A percentile compares a stretch with the other conserved stretches of the same genome.
These are phyloP conservation scores for Kwoniella dejecticola DNA, from an alignment of 768 basidiomycete genomes.

Conservation along the genomic window DNA sequence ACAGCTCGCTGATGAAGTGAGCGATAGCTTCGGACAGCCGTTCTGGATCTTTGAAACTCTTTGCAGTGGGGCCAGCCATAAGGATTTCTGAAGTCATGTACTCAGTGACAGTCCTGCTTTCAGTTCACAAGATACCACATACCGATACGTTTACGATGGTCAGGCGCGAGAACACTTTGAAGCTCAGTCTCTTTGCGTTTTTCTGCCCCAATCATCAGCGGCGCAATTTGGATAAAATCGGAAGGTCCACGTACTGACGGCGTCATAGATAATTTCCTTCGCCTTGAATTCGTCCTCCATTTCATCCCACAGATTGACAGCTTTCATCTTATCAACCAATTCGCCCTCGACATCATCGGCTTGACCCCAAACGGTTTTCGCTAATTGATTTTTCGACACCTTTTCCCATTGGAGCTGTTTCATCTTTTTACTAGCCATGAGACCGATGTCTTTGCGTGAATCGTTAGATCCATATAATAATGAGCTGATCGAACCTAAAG, in stretches of 20 bases:
- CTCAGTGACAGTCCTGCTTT: background rate
- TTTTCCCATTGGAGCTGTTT: conserved; percentile 99
- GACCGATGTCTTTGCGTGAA: conserved; percentile 76
- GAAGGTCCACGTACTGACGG: conserved; percentile 66
- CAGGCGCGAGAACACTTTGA: conserved; percentile 84
- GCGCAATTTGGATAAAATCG: background rate
- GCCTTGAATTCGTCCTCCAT: conserved; percentile 99
- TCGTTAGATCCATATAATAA: conserved; percentile 45
- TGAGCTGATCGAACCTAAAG: conserved; percentile 49
- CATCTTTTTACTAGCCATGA: conserved; percentile 87
- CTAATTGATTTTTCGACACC: conserved; percentile 81
- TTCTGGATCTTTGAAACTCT: conserved; percentile 71
- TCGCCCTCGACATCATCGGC: conserved; percentile 66
- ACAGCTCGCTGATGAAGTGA: conserved; percentile 81
- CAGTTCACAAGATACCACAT: conserved; percentile 47
- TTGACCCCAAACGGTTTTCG: conserved; percentile 77
- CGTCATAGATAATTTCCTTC: conserved; percentile 85
- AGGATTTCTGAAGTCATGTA: conserved; percentile 70
- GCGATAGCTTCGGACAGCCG: conserved; percentile 79
- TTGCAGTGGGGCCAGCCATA: conserved; percentile 72
- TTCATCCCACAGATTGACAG: conserved; percentile 86
- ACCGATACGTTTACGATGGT: conserved; percentile 94
- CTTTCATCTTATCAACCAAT: conserved; percentile 77
- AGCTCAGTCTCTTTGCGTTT: conserved; percentile 85
- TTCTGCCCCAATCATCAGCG: conserved; percentile 57